phyloP scores from a whole-genome alignment of 2,329 filamentous ascomycete genomes.

The Fusarium aywerte region DNA sequence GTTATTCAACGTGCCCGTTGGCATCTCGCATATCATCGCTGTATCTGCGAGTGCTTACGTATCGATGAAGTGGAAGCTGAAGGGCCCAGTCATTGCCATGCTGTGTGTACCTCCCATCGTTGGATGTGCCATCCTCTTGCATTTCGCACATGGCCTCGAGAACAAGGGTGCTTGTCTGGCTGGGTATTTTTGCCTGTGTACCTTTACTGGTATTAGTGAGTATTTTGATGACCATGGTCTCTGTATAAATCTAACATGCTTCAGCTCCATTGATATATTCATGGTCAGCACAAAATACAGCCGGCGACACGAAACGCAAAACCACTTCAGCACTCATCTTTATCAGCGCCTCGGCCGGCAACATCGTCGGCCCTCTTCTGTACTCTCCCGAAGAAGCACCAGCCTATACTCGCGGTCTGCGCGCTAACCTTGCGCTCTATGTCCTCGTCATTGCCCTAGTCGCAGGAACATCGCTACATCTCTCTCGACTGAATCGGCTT shows the following conservation, averaged over 20 bases:
- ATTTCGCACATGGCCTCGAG: constrained; percentile 57
- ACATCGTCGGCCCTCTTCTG: constrained; percentile 72
- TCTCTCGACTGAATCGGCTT: constrained; percentile 63
- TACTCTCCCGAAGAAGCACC: constrained; percentile 65
- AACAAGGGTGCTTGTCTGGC: constrained; percentile 63
- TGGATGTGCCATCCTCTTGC: constrained; percentile 65
- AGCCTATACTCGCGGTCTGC: constrained; percentile 62
- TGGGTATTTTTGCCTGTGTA: constrained; percentile 68
- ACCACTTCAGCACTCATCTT: constrained; percentile 72
- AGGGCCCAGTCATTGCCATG: constrained; percentile 65
- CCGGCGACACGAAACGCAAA: constrained; percentile 76
- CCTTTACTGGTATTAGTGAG: constrained; percentile 60
- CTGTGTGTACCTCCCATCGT: constrained; percentile 68
- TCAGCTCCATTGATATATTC: constrained; percentile 67
- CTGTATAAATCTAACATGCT: constrained; percentile 27
- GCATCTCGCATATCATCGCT: constrained; percentile 67
- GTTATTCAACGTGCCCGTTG: constrained; percentile 70
- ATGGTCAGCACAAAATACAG: constrained; percentile 71
- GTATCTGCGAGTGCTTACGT: constrained; percentile 67
- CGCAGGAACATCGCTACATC: constrained; percentile 55
- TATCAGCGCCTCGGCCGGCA: constrained; percentile 72
- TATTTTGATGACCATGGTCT: constrained; percentile 24
- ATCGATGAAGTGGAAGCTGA: constrained; percentile 65
- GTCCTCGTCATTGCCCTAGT: constrained; percentile 66
- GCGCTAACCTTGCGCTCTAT: constrained; percentile 71